Base-by-base conservation (phyloP, 2,329 filamentous ascomycete genomes). In the Calonectria pauciramosa region DNA sequence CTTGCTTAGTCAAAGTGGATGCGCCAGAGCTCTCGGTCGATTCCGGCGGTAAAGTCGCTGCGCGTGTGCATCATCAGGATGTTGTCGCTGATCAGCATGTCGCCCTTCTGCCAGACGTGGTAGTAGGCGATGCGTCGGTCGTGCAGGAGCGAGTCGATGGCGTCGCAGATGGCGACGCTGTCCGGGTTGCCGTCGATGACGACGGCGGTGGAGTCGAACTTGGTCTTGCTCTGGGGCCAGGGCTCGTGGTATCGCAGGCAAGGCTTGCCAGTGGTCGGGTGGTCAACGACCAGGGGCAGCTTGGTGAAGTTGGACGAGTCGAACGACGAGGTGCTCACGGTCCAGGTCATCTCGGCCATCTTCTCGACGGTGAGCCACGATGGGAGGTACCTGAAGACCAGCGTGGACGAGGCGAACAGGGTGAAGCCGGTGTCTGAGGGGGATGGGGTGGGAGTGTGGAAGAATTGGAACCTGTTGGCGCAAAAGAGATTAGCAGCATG, bases 161-260 rank as follows among this genome's bases (percentile, higher is more conserved):
- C 77, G 2, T 85, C 82, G 32, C 85, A 87, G 7, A 88, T 79
- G 1, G 84, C 77, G 0, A 77, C 72, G 47, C 84, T 83, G n/a
- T 86, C 84, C 0, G 80, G 30, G 8, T 77, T 69, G 14, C 76
- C 66, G 2, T 89, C 88, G 28, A 90, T 87, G 0, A 77, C 82
- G 0, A 89, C 83, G 8, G 85, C 76, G 0, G 86, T 89, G 2
- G 87, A 85, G 10, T 88, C 87, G 56, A 90, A 91, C 18, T 82
- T 83, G 0, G 90, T 91, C 80, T 87, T 89, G n/a, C 82, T 84
- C 56, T 87, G 83, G 0, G 88, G 87, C 89, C 89, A 91, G 0
- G 88, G 88, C 76, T 91, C 88, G 72, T 91, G 89, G 78, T 88
- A 92, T 28, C 89, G 86, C 7, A 92, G 77, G 76, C 90, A 91